Evolutionary conservation across 2,329 filamentous ascomycete genomes (phyloP), one percentile per base, ranked within the genome.

Genomic region (Drechslera avenae): DNA sequence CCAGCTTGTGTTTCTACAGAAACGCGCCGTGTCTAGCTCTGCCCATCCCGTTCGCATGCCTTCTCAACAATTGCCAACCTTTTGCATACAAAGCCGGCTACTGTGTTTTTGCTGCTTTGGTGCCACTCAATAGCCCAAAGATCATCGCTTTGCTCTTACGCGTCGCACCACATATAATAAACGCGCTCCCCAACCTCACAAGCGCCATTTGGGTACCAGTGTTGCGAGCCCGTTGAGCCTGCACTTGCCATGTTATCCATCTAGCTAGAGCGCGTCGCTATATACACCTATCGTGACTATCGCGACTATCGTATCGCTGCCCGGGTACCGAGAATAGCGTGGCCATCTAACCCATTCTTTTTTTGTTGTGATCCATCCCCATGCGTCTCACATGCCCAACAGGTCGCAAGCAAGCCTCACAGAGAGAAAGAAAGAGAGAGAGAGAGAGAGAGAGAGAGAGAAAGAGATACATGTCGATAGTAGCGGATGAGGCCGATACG

Each of bases 121-220:
- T n/a, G 26, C 42, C 26, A 32, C 39, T 39, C 34, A 21, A 41
- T 45, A 49, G 49, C 39, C 19, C 32, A 34, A 21, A 33, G 37
- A 39, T 50, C 39, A 43, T 39, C 34, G 33, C 6, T 14, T 43
- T 21, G 23, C 40, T 43, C 51, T 65, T 58, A 66, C 65, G 65
- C 65, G 64, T 66, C 66, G 64, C 63, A 67, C 66, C 62, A 66
- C 64, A 67, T 63, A 67, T 54, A 60, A 66, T 63, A 44, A 39
- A 42, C 40, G 26, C 30, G 14, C 10, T 18, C 21, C 44, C 39
- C 39, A 17, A 43, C 37, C 44, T 30, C 17, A 8, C 44, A 40
- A 28, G 31, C 48, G 36, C 35, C 49, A n/a, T 31, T 23, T 14
- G 5, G 17, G n/a, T 36, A 46, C 35, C 35, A 31, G 17, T 18